Percentiles rank a stretch among this genome's conserved stretches.
Conservation (phyloP, 164 flowering plant species). For the Nymphaea thermarum region DNA sequence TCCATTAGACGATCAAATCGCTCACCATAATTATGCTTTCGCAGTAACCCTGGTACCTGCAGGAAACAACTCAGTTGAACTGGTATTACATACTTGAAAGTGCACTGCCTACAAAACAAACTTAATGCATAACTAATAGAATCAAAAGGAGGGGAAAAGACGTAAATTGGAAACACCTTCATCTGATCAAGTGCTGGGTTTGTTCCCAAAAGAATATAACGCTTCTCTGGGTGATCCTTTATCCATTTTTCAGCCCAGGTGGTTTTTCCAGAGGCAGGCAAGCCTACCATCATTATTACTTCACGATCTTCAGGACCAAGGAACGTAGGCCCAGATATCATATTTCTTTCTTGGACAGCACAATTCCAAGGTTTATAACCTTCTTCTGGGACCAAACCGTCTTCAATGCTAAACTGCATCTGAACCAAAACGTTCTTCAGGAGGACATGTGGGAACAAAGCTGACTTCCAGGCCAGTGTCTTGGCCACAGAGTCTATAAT, state of each 20-base stretch:
- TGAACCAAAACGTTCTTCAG: constrained; percentile 54
- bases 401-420: constrained; percentile 45
- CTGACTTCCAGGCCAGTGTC: constrained; percentile 29
- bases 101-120: background rate
- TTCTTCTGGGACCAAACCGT: constrained; percentile 46
- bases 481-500: constrained; percentile 20
- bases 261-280: constrained; percentile 60
- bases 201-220: constrained; percentile 57
- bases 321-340: constrained; percentile 30
- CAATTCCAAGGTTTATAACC: constrained; percentile 52
- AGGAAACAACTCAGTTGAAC: constrained; percentile 6
- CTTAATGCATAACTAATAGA: background rate
- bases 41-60: constrained; percentile 50
- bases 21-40: constrained; percentile 52
- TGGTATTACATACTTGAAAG: background rate
- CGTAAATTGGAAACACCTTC: constrained; percentile 28
- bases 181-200: constrained; percentile 49
- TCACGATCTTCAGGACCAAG: constrained; percentile 29
- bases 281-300: constrained; percentile 60
- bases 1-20: constrained; percentile 49
- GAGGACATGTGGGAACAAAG: constrained; percentile 48
- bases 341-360: constrained; percentile 40
- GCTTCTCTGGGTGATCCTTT: constrained; percentile 50
- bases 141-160: background rate
- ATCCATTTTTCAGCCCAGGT: constrained; percentile 68